These are phyloP conservation scores for Arbutus unedo DNA, from an alignment of 148 eudicot species.

Conservation along the genomic window DNA sequence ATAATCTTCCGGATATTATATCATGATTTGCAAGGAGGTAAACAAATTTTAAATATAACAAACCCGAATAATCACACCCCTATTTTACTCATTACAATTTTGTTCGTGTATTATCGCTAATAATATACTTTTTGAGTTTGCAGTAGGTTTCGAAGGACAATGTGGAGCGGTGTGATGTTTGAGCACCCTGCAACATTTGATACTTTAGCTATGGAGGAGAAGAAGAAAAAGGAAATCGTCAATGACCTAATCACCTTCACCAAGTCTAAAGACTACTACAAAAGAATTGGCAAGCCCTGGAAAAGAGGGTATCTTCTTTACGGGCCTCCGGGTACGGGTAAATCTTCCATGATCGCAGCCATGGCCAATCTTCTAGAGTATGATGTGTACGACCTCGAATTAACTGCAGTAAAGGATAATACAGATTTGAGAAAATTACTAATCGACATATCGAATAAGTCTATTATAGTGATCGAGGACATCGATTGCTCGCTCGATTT, in stretches of 20 bases:
- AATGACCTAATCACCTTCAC: conserved; percentile 43
- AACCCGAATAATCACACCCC: too few relatives aligned
- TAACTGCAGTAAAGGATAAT: conserved; percentile 49
- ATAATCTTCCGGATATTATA: too few relatives aligned
- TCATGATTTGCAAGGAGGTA: too few relatives aligned
- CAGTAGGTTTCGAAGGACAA: not conserved
- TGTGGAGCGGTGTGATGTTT: conserved; percentile 46
- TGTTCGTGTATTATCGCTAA: too few relatives aligned
- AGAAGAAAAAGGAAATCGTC: conserved; percentile 36
- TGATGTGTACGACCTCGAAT: conserved; percentile 54
- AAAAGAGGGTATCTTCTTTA: conserved; percentile 57
- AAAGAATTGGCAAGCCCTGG: conserved; percentile 49
- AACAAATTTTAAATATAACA: too few relatives aligned
- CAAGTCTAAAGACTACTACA: conserved; percentile 39
- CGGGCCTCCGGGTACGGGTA: conserved; percentile 64
- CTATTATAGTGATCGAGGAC: conserved; percentile 57
- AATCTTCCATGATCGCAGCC: conserved; percentile 61
- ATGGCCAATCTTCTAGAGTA: conserved; percentile 53
- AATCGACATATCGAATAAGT: conserved; percentile 42
- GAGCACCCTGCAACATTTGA: conserved; percentile 55
- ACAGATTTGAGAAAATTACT: conserved; percentile 40
- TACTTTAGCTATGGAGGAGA: conserved; percentile 37
- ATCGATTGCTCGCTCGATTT: conserved; percentile 58
- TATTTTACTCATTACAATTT: too few relatives aligned
- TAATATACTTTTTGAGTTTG: too few relatives aligned